Percentiles rank a stretch among this genome's conserved stretches.
These are phyloP conservation scores for Malassezia dermatis DNA, from an alignment of 1,284 basidiomycete species.

Conservation along the genomic window DNA sequence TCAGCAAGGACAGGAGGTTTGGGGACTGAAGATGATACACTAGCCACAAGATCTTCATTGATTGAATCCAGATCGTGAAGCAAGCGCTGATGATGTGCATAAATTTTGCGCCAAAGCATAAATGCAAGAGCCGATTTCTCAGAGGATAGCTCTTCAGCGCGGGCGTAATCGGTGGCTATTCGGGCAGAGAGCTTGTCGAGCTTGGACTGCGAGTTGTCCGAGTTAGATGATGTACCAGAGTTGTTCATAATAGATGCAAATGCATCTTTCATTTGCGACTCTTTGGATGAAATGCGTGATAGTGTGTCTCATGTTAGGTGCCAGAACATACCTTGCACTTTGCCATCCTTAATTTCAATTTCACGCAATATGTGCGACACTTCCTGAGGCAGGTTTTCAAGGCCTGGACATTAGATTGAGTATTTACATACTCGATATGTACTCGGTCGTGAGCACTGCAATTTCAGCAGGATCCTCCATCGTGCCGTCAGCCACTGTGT, in stretches of 20 bases:
- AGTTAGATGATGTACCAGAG: slow-evolving; percentile 6
- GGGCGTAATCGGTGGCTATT: slow-evolving; percentile 32
- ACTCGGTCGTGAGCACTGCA: slow-evolving; percentile 40
- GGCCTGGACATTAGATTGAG: slow-evolving; percentile 3
- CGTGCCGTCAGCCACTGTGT: too few relatives aligned
- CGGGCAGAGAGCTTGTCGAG: slow-evolving; percentile 37
- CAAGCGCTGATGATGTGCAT: slow-evolving; percentile 29
- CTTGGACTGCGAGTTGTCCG: slow-evolving; percentile 28
- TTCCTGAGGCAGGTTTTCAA: slow-evolving; percentile 44
- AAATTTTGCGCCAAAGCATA: slow-evolving; percentile 28
- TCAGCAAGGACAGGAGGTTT: slow-evolving; percentile 18
- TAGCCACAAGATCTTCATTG: slow-evolving; percentile 31
- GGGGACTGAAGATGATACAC: slow-evolving; percentile 22
- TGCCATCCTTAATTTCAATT: slow-evolving; percentile 44
- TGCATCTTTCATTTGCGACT: slow-evolving; percentile 30
- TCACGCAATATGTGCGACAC: slow-evolving; percentile 43
- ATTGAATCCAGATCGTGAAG: slow-evolving; percentile 32
- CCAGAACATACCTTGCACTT: slow-evolving; percentile 29
- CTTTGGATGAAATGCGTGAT: slow-evolving; percentile 34
- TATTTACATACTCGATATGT: slow-evolving; percentile 25
- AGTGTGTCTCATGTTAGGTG: slow-evolving; percentile 20
- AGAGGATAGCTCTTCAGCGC: slow-evolving; percentile 36
- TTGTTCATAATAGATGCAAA: slow-evolving; percentile 21
- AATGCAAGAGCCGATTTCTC: slow-evolving; percentile 34
- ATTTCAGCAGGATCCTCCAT: slow-evolving; percentile 45